Conservation (phyloP, 306 rosid species). For the Pueraria montana region DNA sequence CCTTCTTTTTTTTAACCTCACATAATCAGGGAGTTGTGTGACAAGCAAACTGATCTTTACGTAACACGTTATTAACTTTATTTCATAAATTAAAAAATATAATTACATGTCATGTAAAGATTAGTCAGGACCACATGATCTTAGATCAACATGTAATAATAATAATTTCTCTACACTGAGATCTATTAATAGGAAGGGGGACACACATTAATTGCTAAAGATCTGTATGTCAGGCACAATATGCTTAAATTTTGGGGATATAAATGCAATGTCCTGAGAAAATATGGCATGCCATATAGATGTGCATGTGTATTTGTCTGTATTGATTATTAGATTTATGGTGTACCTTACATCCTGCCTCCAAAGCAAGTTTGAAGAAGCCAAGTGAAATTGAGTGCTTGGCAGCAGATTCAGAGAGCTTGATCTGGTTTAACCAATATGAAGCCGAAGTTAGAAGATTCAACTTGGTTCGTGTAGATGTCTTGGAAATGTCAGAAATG, state of each 20-base stretch:
- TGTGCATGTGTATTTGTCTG: background rate
- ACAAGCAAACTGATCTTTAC: background rate
- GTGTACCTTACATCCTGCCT: slow-evolving; percentile 86
- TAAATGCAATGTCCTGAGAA: background rate
- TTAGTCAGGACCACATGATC: too few species aligned
- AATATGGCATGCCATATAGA: background rate
- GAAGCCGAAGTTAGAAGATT: slow-evolving; percentile 69
- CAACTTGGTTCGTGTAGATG: slow-evolving; percentile 58
- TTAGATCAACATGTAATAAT: too few species aligned
- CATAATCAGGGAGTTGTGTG: background rate
- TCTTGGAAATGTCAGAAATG: slow-evolving; percentile 57
- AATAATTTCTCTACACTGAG: too few species aligned
- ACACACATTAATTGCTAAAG: background rate
- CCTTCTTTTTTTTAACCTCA: background rate
- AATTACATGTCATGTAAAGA: background rate
- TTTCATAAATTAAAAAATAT: background rate
- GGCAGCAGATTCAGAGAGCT: slow-evolving; percentile 79
- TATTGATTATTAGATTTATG: background rate
- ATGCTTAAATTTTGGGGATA: background rate
- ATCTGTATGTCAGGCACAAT: background rate
- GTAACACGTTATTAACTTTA: too few species aligned
- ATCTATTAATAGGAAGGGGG: background rate
- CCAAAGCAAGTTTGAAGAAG: slow-evolving; percentile 85
- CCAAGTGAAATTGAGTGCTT: slow-evolving; percentile 89
- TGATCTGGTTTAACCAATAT: slow-evolving; percentile 88